phyloP scores from a whole-genome alignment of 495 filamentous ascomycete species.

The Xylaria bambusicola region DNA sequence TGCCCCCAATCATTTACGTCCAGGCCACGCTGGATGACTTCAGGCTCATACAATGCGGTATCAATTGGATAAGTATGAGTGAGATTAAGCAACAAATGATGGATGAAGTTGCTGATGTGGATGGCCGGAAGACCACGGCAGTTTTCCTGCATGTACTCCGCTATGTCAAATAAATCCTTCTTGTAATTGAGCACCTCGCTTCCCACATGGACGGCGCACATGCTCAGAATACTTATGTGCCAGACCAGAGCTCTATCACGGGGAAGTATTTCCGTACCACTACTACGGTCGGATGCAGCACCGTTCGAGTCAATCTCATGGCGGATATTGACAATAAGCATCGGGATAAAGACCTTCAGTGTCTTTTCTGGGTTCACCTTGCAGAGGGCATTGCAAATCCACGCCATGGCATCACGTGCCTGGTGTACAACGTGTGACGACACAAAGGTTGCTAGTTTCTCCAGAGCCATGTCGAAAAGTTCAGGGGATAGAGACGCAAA shows the following conservation, averaged over 20 bases:
- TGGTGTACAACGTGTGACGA: constrained; percentile 95
- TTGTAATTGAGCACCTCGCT: constrained; percentile 84
- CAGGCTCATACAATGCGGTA: constrained; percentile 78
- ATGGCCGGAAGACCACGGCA: constrained; percentile 92
- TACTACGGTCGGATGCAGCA: constrained; percentile 92
- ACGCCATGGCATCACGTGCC: constrained; percentile 96
- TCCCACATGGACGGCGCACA: constrained; percentile 97
- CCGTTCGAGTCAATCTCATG: constrained; percentile 97
- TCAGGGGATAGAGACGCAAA: constrained; percentile 91
- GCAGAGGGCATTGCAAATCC: constrained; percentile 93
- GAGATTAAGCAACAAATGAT: constrained; percentile 96
- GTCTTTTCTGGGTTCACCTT: constrained; percentile 93
- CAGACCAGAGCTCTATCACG: constrained; percentile 91
- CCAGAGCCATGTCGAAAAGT: constrained; percentile 85
- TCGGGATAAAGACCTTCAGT: constrained; percentile 83
- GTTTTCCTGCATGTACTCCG: constrained; percentile 91
- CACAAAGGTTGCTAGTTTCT: constrained; percentile 92
- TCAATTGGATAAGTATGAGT: constrained; percentile 93
- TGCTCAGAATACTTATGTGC: constrained; percentile 96
- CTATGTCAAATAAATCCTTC: constrained; percentile 85
- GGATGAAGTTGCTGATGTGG: constrained; percentile 95
- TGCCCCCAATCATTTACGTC: constrained; percentile 79
- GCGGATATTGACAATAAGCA: constrained; percentile 86
- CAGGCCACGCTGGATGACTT: constrained; percentile 51
- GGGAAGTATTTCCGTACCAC: constrained; percentile 89